Conservation (phyloP, 2,329 filamentous ascomycete genomes). For the Botrytis galanthina region DNA sequence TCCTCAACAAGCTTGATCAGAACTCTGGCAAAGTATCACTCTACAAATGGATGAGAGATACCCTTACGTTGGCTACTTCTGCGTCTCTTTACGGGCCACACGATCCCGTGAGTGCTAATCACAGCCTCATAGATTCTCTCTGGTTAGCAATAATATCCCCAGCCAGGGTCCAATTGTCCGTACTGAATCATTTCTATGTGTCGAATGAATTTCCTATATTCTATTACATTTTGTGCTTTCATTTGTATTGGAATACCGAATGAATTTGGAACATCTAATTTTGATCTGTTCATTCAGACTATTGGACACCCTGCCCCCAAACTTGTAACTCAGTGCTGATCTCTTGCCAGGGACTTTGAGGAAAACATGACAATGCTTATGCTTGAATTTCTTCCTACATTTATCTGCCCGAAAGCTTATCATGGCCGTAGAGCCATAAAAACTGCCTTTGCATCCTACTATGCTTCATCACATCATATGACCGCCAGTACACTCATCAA, state of each 20-base stretch:
- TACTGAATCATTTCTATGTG: neutral
- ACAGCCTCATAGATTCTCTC: conserved; percentile 42
- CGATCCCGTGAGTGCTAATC: conserved; percentile 43
- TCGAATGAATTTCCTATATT: neutral
- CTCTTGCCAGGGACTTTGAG: conserved; percentile 36
- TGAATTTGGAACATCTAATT: neutral
- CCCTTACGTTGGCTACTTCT: conserved; percentile 43
- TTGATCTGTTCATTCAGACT: neutral
- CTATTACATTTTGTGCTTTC: neutral
- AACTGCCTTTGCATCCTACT: conserved; percentile 38
- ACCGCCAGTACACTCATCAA: conserved; percentile 34
- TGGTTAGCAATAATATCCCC: conserved; percentile 32
- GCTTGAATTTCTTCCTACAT: conserved; percentile 37
- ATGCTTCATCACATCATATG: conserved; percentile 35
- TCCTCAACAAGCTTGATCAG: conserved; percentile 36
- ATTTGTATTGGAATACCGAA: neutral
- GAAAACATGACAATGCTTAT: conserved; percentile 36
- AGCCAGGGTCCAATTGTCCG: neutral
- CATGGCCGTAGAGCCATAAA: conserved; percentile 41
- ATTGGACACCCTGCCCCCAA: neutral
- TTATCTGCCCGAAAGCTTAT: conserved; percentile 40
- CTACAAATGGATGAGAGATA: conserved; percentile 43
- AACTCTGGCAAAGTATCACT: conserved; percentile 39
- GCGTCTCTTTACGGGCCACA: conserved; percentile 46
- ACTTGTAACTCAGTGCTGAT: conserved; percentile 16